These are phyloP conservation scores for Pseudisothecium myosuroides DNA, from an alignment of 225 moss, liverwort and hornwort genomes.

Conservation along the genomic window DNA sequence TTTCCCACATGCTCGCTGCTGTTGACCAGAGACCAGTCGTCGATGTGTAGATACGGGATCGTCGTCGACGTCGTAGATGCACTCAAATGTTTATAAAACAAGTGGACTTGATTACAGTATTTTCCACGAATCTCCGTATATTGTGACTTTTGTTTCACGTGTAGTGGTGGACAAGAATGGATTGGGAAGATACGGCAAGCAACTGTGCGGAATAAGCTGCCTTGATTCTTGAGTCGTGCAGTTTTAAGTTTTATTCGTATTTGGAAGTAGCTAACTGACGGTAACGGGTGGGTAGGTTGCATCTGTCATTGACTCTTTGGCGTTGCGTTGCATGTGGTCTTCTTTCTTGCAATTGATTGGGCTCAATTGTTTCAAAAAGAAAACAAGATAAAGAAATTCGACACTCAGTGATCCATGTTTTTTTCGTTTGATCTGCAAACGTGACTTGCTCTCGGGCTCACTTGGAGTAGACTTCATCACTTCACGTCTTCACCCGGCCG, in stretches of 20 bases:
- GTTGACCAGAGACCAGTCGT: neutral
- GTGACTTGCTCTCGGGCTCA: neutral
- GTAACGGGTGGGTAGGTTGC: neutral
- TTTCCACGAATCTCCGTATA: neutral
- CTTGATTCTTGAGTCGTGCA: no score
- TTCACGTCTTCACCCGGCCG: neutral
- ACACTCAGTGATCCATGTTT: neutral
- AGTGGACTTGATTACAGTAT: neutral
- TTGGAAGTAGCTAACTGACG: neutral
- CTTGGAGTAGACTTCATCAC: no score
- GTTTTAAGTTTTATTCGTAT: neutral
- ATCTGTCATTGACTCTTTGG: neutral
- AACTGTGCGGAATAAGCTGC: neutral
- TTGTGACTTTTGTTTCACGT: neutral
- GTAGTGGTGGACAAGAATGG: neutral
- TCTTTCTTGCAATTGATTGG: neutral
- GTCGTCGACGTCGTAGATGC: neutral
- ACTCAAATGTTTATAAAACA: no score
- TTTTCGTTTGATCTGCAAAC: neutral
- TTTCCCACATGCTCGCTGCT: neutral
- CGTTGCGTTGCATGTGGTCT: no score
- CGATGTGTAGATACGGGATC: neutral
- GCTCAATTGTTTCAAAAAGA: no score
- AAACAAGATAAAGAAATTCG: neutral
- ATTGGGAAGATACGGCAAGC: neutral